Evolutionary conservation across 352 stramenopile genomes (phyloP), one percentile per base, ranked within the genome.

Genomic region (Pythium biforme): DNA sequence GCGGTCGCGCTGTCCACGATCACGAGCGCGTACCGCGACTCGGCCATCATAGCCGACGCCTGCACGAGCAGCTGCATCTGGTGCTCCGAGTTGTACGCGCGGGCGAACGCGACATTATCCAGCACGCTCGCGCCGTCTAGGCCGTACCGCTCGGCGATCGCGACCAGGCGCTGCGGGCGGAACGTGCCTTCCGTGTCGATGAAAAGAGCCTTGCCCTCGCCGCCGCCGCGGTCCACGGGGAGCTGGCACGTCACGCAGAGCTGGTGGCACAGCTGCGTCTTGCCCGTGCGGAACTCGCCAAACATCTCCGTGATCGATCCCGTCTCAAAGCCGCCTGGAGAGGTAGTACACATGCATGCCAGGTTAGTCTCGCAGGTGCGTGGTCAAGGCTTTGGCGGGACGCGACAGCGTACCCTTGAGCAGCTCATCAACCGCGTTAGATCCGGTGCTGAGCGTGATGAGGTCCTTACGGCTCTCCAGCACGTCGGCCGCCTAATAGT

Each of bases 161-260:
- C 89, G 39, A 98, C 87, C 31, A 99, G 78, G 55, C 96, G 86
- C 68, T 99, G 81, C 4, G 97, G 97, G 50, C 98, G 94, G 70
- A 99, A 99, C 0, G 96, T 99, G 40, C 97, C 97, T 81, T 99
- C 98, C 4, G 98, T 99, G 73, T 99, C 98, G 66, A 99, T 99
- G 73, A 95, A 99, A 52, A 99, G 96, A 20, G 96, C 96, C 70
- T 98, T 97, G 45, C 97, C 98, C 78, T 99, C 97, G 6, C 96
- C 98, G 49, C 98, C 98, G 47, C 98, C 98, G 40, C 98, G 92
- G 61, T 98, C 96, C 60, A 99, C 86, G 2, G 96, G 91, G 46
- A 99, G 84, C 79, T 99, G 98, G 69, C 96, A 99, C 39, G 97
- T 99, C 34, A 99, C 97, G 73, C 97, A 99, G 1, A 99, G 81